Evolutionary conservation across 768 basidiomycete species (phyloP).

Genomic region (Coprinellus aureogranulatus): DNA sequence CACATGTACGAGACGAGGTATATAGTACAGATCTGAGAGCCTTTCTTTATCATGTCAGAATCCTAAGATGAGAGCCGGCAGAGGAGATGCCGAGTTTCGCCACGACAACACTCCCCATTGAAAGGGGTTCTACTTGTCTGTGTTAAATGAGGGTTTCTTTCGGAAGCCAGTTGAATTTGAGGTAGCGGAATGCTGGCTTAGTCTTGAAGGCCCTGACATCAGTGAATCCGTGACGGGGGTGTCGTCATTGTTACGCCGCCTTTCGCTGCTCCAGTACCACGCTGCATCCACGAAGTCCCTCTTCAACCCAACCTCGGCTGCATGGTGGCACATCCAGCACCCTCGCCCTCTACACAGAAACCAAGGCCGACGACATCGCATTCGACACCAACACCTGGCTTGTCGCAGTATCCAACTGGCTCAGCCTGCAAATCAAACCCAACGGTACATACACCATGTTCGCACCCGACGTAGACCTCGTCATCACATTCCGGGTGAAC

Average conservation of each 20-base stretch:
- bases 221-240: not conserved
- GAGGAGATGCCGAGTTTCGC: too few species aligned
- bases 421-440: not conserved
- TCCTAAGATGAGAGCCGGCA: too few species aligned
- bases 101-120: too few species aligned
- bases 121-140: too few species aligned
- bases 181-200: too few species aligned
- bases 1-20: not conserved
- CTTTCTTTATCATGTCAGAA: too few species aligned
- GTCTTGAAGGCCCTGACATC: too few species aligned
- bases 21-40: too few species aligned
- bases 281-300: slow-evolving; percentile 7
- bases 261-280: slow-evolving; percentile 1
- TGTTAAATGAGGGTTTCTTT: too few species aligned
- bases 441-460: slow-evolving; percentile 8
- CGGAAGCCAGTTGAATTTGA: too few species aligned
- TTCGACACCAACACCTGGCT: not conserved
- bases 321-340: not conserved
- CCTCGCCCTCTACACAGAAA: not conserved
- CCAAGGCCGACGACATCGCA: not conserved
- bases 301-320: not conserved
- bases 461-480: slow-evolving; percentile 63
- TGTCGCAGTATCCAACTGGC: not conserved
- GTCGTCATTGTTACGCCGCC: slow-evolving; percentile 10
- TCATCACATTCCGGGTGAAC: slow-evolving; percentile 65